Evolutionary conservation across 306 rosid species (phyloP).

Genomic region (Hippophae gyantsensis): DNA sequence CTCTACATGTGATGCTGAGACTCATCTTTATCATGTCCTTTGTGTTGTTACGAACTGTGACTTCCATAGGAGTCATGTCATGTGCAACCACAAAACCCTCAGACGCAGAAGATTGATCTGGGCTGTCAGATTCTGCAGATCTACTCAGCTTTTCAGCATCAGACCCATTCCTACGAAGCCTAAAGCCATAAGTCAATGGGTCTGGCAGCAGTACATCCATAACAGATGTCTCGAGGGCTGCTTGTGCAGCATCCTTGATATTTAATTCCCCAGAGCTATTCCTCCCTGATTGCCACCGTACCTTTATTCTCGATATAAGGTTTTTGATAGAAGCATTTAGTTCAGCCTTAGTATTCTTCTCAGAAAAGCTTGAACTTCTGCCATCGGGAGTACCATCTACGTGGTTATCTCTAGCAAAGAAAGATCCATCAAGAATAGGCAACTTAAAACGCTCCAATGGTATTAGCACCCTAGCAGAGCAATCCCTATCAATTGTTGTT

Average conservation of each 20-base stretch:
- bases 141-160: slow-evolving; percentile 27
- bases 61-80: slow-evolving; percentile 85
- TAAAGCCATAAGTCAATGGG: slow-evolving; percentile 87
- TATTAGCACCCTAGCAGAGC: slow-evolving; percentile 88
- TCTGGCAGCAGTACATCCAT: slow-evolving; percentile 94
- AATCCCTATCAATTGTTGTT: slow-evolving; percentile 81
- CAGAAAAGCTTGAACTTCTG: slow-evolving; percentile 57
- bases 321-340: slow-evolving; percentile 83
- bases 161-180: slow-evolving; percentile 39
- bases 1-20: slow-evolving; percentile 76
- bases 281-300: slow-evolving; percentile 84
- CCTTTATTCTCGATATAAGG: slow-evolving; percentile 81
- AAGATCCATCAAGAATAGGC: slow-evolving; percentile 85
- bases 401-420: slow-evolving; percentile 55
- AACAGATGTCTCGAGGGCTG: slow-evolving; percentile 80
- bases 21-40: slow-evolving; percentile 75
- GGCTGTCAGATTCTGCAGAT: slow-evolving; percentile 16
- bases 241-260: slow-evolving; percentile 84
- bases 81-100: slow-evolving; percentile 65
- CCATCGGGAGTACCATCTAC: slow-evolving; percentile 34
- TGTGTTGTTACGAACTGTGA: slow-evolving; percentile 80
- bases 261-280: slow-evolving; percentile 81
- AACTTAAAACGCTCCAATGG: slow-evolving; percentile 87
- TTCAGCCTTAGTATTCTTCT: slow-evolving; percentile 75
- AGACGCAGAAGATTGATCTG: slow-evolving; percentile 28